Evolutionary conservation across 2,329 filamentous ascomycete species (phyloP), one percentile per base, ranked within the genome.

Genomic region (Coniella lustricola): DNA sequence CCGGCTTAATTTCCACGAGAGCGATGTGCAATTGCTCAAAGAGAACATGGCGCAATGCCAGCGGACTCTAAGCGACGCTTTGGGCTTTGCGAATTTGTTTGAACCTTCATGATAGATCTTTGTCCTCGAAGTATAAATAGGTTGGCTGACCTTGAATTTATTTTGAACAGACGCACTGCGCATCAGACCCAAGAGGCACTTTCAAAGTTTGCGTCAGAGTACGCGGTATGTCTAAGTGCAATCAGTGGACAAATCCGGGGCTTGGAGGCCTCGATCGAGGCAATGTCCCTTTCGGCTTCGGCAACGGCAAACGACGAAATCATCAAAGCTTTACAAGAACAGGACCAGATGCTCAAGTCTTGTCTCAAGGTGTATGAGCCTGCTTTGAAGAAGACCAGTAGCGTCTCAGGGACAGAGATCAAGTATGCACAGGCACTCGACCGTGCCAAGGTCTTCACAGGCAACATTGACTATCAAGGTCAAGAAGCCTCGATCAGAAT

Each of bases 21-120:
- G 38, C n/a, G 46, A 48, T 4, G 43, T 48, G 14, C 25, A 14
- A 12, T 22, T 43, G 10, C 33, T 48, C 2, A 48, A 43, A 9
- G 39, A 48, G n/a, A 48, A 42, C 3, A 33, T 48, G 33, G 39
- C 39, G 18, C 39, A 48, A 14, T 37, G 39, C 39, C 32, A 48
- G 33, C 32, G 32, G 34, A 44, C 46, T 14, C 21, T 48, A 16
- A 35, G 35, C 7, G 39, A 31, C n/a, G 46, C 46, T 10, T 31
- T 48, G 34, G 33, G 31, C 2, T 36, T 44, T 13, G 46, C 39
- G 4, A 43, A 21, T 32, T 17, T 48, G 46, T 48, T 29, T 5
- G 22, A 7, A 33, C 16, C 7, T 16, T 10, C 13, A 9, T 13
- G 3, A 14, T 17, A 9, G 14, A 9, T 18, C 18, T n/a, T 2